Evolutionary conservation across 2,329 filamentous ascomycete species (phyloP).

Genomic region (Metarhizium robertsii): DNA sequence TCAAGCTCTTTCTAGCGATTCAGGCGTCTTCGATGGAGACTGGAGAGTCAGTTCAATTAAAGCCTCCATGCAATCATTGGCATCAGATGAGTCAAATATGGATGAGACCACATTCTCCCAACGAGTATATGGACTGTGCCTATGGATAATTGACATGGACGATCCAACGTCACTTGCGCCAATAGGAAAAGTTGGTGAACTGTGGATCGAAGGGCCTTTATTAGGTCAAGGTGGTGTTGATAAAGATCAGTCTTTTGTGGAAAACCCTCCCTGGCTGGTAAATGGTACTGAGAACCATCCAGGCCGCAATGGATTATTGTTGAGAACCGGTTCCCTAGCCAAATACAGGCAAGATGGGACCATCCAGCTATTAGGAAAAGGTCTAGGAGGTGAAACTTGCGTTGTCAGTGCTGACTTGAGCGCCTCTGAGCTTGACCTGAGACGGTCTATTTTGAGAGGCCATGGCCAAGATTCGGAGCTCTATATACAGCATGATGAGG

Average conservation of each 20-base stretch:
- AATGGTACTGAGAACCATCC: neutral
- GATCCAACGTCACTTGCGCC: neutral
- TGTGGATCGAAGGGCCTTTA: constrained; percentile 3
- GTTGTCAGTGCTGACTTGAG: neutral
- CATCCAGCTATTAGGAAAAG: neutral
- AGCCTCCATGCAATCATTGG: neutral
- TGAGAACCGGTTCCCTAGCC: neutral
- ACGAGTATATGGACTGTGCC: neutral
- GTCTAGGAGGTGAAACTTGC: neutral
- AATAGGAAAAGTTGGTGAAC: neutral
- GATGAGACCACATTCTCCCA: neutral
- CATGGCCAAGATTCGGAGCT: neutral
- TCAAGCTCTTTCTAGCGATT: neutral
- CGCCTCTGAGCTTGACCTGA: neutral
- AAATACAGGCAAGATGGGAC: neutral
- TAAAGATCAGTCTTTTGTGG: neutral
- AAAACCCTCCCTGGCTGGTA: neutral
- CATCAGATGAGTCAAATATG: neutral
- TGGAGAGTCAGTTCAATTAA: neutral
- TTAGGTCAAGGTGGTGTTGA: neutral
- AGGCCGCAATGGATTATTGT: neutral
- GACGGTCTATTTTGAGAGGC: neutral
- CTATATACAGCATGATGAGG: neutral
- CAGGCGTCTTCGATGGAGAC: neutral
- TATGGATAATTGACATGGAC: neutral